phyloP scores from a whole-genome alignment of 2,329 filamentous ascomycete species.

The Zymoseptoria crescenta region DNA sequence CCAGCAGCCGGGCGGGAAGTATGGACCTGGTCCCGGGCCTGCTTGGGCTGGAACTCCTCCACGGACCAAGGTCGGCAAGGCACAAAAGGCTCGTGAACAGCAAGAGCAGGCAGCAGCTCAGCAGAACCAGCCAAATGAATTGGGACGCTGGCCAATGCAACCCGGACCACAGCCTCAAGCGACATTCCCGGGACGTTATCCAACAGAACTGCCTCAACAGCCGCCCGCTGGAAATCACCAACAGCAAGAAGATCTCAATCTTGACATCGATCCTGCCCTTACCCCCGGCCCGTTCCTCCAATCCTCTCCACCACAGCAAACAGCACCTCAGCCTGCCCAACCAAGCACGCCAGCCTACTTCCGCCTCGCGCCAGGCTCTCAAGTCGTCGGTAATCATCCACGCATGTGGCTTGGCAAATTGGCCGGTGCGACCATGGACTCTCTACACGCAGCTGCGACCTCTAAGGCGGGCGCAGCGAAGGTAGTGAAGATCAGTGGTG shows the following conservation, averaged over 20 bases:
- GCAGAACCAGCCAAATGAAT: not conserved
- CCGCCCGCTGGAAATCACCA: not conserved
- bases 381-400: slow-evolving; percentile 40
- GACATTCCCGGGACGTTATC: not conserved
- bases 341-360: slow-evolving; percentile 54
- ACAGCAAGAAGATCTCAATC: slow-evolving; percentile 7
- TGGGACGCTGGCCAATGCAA: slow-evolving; percentile 10
- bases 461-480: slow-evolving; percentile 43
- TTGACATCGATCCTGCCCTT: slow-evolving; percentile 19
- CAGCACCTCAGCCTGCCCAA: slow-evolving; percentile 1
- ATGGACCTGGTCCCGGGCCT: slow-evolving; percentile 37
- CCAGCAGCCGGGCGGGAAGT: slow-evolving; percentile 8
- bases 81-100: slow-evolving; percentile 3
- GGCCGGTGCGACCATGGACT: slow-evolving; percentile 48
- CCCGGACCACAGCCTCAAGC: not conserved
- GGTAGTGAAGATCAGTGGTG: slow-evolving; percentile 12
- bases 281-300: slow-evolving; percentile 11
- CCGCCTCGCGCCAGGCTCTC: slow-evolving; percentile 59
- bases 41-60: slow-evolving; percentile 21
- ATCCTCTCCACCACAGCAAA: slow-evolving; percentile 24
- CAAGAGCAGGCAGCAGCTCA: not conserved
- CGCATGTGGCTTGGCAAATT: slow-evolving; percentile 61
- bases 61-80: slow-evolving; percentile 6
- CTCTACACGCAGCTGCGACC: slow-evolving; percentile 55
- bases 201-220: not conserved